These are phyloP conservation scores for Hibiscus trionum DNA, from an alignment of 345 rosid genomes.

Conservation along the genomic window DNA sequence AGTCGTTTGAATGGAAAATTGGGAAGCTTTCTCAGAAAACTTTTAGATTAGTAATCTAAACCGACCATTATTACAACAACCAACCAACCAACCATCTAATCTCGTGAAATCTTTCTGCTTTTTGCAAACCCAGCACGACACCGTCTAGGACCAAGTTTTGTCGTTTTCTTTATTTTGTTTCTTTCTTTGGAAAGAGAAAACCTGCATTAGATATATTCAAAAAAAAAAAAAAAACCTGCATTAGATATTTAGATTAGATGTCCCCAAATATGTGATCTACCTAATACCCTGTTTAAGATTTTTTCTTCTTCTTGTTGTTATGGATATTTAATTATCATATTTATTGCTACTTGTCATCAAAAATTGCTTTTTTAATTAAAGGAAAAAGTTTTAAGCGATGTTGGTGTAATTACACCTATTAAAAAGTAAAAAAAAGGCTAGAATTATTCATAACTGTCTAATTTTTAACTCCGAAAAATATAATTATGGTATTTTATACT, in stretches of 20 bases:
- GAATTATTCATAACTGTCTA: no score
- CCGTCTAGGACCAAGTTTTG: neutral
- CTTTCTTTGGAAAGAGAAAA: neutral
- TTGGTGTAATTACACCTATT: no score
- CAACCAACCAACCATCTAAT: neutral
- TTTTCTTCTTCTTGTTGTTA: neutral
- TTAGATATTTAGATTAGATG: neutral
- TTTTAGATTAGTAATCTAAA: neutral
- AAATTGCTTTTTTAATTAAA: no score
- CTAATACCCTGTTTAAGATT: neutral
- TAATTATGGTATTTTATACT: no score
- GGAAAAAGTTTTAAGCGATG: no score
- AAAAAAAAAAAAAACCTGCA: no score
- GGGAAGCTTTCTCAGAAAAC: neutral
- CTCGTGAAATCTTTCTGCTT: neutral
- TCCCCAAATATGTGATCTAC: neutral
- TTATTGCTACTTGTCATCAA: neutral
- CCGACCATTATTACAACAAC: neutral
- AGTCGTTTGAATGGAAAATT: no score
- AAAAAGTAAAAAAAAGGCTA: no score
- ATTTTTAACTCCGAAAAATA: no score
- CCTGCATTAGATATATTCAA: neutral
- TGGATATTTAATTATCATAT: neutral
- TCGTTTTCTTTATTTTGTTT: neutral
- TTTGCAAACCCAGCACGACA: neutral